Percentiles rank a stretch among this genome's conserved stretches.
phyloP scores from a whole-genome alignment of 2,329 filamentous ascomycete species.

The Apiospora malaysiana region DNA sequence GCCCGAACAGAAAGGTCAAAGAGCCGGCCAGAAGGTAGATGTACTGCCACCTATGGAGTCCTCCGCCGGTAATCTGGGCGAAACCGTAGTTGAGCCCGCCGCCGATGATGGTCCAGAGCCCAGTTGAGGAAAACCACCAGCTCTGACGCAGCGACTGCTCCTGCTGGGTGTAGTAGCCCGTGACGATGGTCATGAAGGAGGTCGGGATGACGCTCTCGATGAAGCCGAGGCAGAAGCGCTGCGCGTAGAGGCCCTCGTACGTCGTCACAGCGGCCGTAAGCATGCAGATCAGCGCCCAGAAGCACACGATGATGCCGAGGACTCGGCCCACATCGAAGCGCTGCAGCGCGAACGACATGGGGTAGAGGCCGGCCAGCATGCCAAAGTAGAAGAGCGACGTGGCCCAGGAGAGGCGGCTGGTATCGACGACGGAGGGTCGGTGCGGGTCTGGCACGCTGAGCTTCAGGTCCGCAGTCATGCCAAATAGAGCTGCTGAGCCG shows the following conservation, averaged over 20 bases:
- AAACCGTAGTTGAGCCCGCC: constrained; percentile 71
- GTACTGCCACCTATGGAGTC: constrained; percentile 69
- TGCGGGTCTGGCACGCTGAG: constrained; percentile 57
- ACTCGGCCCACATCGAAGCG: constrained; percentile 69
- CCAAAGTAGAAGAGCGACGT: constrained; percentile 83
- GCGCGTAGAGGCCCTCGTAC: constrained; percentile 67
- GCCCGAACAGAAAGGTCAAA: constrained; percentile 68
- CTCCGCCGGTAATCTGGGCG: constrained; percentile 62
- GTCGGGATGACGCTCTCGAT: constrained; percentile 70
- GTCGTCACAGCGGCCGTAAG: constrained; percentile 70
- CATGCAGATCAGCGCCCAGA: constrained; percentile 73
- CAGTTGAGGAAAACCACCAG: constrained; percentile 69
- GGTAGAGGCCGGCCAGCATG: constrained; percentile 76
- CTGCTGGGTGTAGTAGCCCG: constrained; percentile 66
- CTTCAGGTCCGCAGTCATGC: constrained; percentile 73
- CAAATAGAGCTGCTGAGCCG: constrained; percentile 74
- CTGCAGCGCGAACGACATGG: constrained; percentile 74
- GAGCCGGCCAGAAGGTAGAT: constrained; percentile 71
- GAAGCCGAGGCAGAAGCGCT: constrained; percentile 69
- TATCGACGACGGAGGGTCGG: constrained; percentile 64
- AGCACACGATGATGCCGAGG: constrained; percentile 65
- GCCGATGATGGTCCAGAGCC: constrained; percentile 67
- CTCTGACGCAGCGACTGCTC: constrained; percentile 70
- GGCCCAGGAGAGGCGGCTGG: constrained; percentile 74
- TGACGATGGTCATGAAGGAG: constrained; percentile 68